These are phyloP conservation scores for Kodamaea lidongshanica DNA, from an alignment of 805 yeast genomes.

Conservation along the genomic window DNA sequence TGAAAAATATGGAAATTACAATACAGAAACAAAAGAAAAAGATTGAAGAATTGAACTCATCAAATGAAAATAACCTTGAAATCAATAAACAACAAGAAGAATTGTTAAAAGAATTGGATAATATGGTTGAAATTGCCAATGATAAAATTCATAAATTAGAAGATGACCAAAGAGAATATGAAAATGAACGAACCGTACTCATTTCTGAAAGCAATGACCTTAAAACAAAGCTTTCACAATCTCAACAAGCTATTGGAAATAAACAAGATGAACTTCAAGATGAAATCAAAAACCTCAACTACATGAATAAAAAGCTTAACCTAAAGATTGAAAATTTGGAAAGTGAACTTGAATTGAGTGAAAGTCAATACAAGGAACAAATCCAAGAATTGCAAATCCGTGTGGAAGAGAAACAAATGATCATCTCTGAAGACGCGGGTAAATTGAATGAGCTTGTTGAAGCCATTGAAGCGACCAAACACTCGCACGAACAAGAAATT, in stretches of 20 bases:
- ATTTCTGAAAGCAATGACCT: slow-evolving; percentile 12
- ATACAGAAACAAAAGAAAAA: slow-evolving; percentile 1
- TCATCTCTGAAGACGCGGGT: slow-evolving; percentile 25
- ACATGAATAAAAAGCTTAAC: slow-evolving; percentile 4
- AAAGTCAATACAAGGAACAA: slow-evolving; percentile 3
- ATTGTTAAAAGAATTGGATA: slow-evolving; percentile 19
- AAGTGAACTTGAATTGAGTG: slow-evolving; percentile 21
- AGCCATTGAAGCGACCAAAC: slow-evolving; percentile 13
- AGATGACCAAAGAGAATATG: slow-evolving; percentile 10
- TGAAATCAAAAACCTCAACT: slow-evolving; percentile 8
- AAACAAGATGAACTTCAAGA: slow-evolving; percentile 6
- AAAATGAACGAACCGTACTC: slow-evolving; percentile 13
- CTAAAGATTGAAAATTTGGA: slow-evolving; percentile 20
- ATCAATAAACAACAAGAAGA: slow-evolving; percentile 17
- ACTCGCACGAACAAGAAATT: slow-evolving; percentile 10
- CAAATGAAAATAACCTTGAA: slow-evolving; percentile 13
- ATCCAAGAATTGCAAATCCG: slow-evolving; percentile 6
- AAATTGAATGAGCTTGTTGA: slow-evolving; percentile 26
- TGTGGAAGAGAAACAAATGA: slow-evolving; percentile 23
- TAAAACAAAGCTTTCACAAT: slow-evolving; percentile 11
- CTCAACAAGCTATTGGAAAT: slow-evolving; percentile 11
- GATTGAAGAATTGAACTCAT: slow-evolving; percentile 8
- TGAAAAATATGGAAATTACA: slow-evolving; percentile 7
- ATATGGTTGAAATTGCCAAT: slow-evolving; percentile 18
- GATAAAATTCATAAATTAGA: slow-evolving; percentile 17